Conservation (phyloP, 176 grass and related monocot species). For the Aegilops bicornis region DNA sequence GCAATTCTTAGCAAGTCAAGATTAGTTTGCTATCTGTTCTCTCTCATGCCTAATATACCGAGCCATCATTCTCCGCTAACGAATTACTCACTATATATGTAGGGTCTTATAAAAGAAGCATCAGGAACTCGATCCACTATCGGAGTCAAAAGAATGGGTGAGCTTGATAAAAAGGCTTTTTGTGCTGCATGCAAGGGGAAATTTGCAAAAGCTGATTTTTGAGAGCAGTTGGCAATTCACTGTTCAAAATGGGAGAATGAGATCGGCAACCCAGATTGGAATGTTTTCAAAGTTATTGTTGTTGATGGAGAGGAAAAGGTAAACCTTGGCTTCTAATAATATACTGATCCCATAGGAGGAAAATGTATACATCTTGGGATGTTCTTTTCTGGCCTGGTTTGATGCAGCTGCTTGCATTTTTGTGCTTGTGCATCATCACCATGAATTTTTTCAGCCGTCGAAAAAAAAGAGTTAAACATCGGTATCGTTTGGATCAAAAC, state of each 20-base stretch:
- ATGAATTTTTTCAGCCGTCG: too few species aligned
- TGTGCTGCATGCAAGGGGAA: slow-evolving; percentile 46
- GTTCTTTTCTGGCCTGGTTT: background rate
- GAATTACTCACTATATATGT: slow-evolving; percentile 32
- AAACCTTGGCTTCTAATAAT: background rate
- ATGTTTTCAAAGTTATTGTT: slow-evolving; percentile 52
- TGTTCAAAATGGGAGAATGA: slow-evolving; percentile 66
- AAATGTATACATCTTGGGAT: background rate
- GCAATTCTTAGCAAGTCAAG: background rate
- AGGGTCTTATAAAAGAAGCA: slow-evolving; percentile 44
- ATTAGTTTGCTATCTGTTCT: slow-evolving; percentile 2
- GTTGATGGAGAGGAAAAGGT: slow-evolving; percentile 47
- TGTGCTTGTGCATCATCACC: background rate
- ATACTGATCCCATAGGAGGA: background rate
- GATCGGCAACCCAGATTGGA: slow-evolving; percentile 63
- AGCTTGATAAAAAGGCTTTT: slow-evolving; percentile 67
- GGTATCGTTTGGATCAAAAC: background rate
- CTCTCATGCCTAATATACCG: background rate
- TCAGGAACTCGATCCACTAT: slow-evolving; percentile 27
- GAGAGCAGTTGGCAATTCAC: too few species aligned
- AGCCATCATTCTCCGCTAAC: background rate
- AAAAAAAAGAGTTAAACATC: background rate
- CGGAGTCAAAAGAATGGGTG: slow-evolving; percentile 80
- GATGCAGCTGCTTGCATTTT: background rate
- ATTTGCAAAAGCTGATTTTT: background rate